Evolutionary conservation across 768 basidiomycete genomes (phyloP).

Genomic region (Podaxis sp.): DNA sequence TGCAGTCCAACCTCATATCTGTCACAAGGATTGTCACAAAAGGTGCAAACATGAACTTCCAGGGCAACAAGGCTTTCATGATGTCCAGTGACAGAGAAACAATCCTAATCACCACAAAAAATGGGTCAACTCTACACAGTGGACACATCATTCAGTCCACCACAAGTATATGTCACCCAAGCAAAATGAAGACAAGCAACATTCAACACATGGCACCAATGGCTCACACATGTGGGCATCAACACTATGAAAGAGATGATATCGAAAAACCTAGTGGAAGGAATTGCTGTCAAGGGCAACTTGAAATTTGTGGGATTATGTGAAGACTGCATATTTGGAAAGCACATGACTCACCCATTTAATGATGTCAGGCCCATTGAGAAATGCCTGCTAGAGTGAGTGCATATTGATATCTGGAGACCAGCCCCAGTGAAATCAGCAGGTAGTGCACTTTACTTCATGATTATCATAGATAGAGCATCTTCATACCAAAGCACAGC

Average conservation of each 20-base stretch:
- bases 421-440: constrained; percentile 17
- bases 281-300: constrained; percentile 17
- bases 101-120: no score
- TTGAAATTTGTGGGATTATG: constrained; percentile 14
- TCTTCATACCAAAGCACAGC: no score
- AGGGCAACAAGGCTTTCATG: no score
- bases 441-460: constrained; percentile 23
- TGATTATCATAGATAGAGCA: constrained; percentile 23
- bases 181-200: constrained; percentile 20
- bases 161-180: background rate
- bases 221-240: constrained; percentile 21
- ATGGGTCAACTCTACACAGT: no score
- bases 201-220: constrained; percentile 26
- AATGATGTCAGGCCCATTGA: constrained; percentile 18
- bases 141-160: no score
- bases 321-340: constrained; percentile 26
- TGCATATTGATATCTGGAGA: constrained; percentile 27
- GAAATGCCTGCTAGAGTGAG: constrained; percentile 16
- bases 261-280: constrained; percentile 18
- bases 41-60: no score
- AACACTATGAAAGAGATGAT: constrained; percentile 15
- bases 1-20: no score
- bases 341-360: constrained; percentile 22
- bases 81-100: no score
- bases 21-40: no score